phyloP scores from a whole-genome alignment of 148 eudicot species.

The Fagopyrum tataricum region DNA sequence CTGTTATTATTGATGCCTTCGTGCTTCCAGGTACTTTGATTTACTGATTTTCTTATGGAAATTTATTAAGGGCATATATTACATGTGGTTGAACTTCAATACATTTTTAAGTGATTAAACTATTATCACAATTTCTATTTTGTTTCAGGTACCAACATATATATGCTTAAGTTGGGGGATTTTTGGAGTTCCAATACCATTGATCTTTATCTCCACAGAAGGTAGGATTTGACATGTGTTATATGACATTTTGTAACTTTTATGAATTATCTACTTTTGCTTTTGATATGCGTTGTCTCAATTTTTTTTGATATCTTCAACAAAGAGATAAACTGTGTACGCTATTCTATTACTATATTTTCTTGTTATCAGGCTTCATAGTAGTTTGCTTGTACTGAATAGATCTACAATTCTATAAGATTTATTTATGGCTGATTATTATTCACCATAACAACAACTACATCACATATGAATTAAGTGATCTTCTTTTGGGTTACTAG shows the following conservation, averaged over 20 bases:
- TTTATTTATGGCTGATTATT: too few relatives aligned
- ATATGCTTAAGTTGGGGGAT: slow-evolving; percentile 81
- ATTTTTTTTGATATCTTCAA: background rate
- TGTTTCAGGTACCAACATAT: slow-evolving; percentile 65
- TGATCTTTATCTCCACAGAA: slow-evolving; percentile 86
- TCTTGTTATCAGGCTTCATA: background rate
- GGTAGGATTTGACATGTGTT: slow-evolving; percentile 27
- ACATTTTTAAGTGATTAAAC: background rate
- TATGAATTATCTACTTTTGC: background rate
- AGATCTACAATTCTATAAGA: too few relatives aligned
- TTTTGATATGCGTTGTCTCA: background rate
- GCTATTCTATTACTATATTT: background rate
- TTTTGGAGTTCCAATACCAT: slow-evolving; percentile 92
- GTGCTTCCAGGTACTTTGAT: slow-evolving; percentile 58
- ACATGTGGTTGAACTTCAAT: background rate
- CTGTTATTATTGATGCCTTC: slow-evolving; percentile 60
- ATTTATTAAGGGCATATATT: background rate
- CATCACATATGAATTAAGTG: too few relatives aligned
- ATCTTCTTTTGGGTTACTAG: too few relatives aligned
- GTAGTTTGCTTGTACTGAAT: background rate
- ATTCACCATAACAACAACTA: too few relatives aligned
- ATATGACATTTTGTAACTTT: background rate
- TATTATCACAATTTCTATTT: background rate
- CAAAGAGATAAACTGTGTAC: background rate
- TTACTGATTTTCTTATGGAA: background rate